Conservation (phyloP, 345 rosid species). For the Hirschfeldia incana region DNA sequence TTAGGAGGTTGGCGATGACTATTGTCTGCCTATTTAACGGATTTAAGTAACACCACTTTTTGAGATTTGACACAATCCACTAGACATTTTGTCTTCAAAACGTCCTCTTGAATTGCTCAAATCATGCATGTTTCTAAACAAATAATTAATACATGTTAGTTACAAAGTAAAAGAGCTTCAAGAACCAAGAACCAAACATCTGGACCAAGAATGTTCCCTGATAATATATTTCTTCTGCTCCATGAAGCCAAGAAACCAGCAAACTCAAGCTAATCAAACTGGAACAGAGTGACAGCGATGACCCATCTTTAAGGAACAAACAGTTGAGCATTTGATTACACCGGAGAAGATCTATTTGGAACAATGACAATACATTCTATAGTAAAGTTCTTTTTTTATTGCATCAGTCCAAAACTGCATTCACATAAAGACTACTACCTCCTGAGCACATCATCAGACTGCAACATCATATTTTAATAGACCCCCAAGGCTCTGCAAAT, state of each 20-base stretch:
- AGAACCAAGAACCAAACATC: slow-evolving; percentile 33
- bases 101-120: slow-evolving; percentile 27
- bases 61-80: slow-evolving; percentile 24
- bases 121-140: slow-evolving; percentile 20
- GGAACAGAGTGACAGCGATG: slow-evolving; percentile 7
- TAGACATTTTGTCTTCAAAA: slow-evolving; percentile 39
- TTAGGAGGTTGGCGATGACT: slow-evolving; percentile 35
- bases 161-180: slow-evolving; percentile 24
- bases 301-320: slow-evolving; percentile 26
- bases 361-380: background rate
- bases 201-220: slow-evolving; percentile 41
- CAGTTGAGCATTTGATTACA: slow-evolving; percentile 7
- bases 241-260: slow-evolving; percentile 33
- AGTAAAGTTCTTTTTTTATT: background rate
- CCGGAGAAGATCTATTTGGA: background rate
- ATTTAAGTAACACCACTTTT: slow-evolving; percentile 11
- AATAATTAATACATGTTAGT: background rate
- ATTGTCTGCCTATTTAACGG: slow-evolving; percentile 15
- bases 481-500: no score
- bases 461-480: background rate
- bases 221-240: slow-evolving; percentile 25
- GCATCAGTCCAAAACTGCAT: slow-evolving; percentile 15
- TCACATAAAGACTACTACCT: background rate
- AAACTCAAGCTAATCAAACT: slow-evolving; percentile 25
- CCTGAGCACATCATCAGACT: background rate